These are phyloP conservation scores for Saccharomyces kudriavzevii DNA, from an alignment of 805 yeast genomes.

Conservation along the genomic window DNA sequence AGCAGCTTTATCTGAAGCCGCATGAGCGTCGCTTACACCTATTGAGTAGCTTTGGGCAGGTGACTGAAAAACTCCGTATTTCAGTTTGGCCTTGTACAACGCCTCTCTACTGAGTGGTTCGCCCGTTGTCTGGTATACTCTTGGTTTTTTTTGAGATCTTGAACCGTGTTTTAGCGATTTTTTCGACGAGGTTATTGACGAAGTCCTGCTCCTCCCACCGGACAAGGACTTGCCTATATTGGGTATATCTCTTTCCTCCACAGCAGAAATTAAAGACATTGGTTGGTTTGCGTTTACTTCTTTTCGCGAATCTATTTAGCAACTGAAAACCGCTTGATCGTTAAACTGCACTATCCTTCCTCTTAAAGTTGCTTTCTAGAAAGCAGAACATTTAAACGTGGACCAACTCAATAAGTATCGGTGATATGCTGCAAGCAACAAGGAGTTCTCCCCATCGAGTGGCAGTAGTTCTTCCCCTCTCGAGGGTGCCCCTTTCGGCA, in stretches of 20 bases:
- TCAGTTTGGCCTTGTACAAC: conserved; percentile 61
- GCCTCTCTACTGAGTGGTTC: conserved; percentile 70
- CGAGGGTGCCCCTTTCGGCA: conserved; percentile 1
- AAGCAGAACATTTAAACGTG: not conserved
- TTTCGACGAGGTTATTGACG: conserved; percentile 5
- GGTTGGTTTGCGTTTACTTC: not conserved
- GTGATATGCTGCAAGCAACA: not conserved
- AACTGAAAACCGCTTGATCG: not conserved
- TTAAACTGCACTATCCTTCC: not conserved
- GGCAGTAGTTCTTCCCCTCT: not conserved
- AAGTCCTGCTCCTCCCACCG: not conserved
- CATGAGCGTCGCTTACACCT: conserved; percentile 41
- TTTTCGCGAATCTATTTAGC: not conserved
- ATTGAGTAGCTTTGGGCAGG: not conserved
- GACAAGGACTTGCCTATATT: not conserved
- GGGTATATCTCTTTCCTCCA: conserved; percentile 2
- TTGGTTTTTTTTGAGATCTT: not conserved
- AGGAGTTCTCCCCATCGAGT: not conserved
- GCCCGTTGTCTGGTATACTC: conserved; percentile 60
- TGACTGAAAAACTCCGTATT: conserved; percentile 43
- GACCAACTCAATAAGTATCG: not conserved
- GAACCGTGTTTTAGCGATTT: not conserved
- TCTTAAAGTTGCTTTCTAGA: not conserved
- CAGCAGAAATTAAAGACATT: conserved; percentile 30
- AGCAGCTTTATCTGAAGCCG: conserved; percentile 70